Conservation (phyloP, 176 grass and related monocot genomes). For the Rhynchospora breviuscula region DNA sequence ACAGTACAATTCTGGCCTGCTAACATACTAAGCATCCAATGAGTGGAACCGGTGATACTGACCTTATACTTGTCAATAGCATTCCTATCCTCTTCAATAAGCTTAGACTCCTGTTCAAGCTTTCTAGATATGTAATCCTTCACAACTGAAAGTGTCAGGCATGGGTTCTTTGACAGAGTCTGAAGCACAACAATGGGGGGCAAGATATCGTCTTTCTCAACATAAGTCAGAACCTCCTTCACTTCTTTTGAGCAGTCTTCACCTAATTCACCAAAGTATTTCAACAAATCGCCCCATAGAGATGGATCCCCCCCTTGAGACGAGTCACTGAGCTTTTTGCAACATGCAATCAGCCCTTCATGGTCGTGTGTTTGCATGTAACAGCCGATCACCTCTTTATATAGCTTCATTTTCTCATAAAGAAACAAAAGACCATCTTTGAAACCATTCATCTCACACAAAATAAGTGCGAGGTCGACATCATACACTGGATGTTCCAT, state of each 20-base stretch:
- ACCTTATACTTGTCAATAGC: constrained; percentile 96
- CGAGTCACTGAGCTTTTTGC: constrained; percentile 86
- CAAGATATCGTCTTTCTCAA: constrained; percentile 90
- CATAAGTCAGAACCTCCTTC: constrained; percentile 85
- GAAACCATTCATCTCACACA: constrained; percentile 87
- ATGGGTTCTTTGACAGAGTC: constrained; percentile 80
- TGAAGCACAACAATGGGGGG: constrained; percentile 87
- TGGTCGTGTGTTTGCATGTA: constrained; percentile 97
- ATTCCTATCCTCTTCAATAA: constrained; percentile 87
- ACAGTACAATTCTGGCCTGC: not conserved
- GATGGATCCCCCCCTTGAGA: constrained; percentile 78
- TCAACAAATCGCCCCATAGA: constrained; percentile 90
- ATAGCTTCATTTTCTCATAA: constrained; percentile 92
- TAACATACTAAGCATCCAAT: not conserved
- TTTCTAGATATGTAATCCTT: constrained; percentile 96
- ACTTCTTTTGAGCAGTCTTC: constrained; percentile 98
- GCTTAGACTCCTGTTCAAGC: constrained; percentile 88
- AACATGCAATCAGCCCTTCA: constrained; percentile 90
- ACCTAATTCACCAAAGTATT: constrained; percentile 85
- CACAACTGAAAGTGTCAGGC: constrained; percentile 74
- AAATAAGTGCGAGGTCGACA: constrained; percentile 79
- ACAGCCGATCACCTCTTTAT: constrained; percentile 92
- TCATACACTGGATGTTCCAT: constrained; percentile 89
- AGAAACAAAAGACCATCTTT: constrained; percentile 87
- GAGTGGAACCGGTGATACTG: constrained; percentile 18